Base-by-base conservation (phyloP, 2,329 filamentous ascomycete genomes). In the Emmonsiellopsis sp. region DNA sequence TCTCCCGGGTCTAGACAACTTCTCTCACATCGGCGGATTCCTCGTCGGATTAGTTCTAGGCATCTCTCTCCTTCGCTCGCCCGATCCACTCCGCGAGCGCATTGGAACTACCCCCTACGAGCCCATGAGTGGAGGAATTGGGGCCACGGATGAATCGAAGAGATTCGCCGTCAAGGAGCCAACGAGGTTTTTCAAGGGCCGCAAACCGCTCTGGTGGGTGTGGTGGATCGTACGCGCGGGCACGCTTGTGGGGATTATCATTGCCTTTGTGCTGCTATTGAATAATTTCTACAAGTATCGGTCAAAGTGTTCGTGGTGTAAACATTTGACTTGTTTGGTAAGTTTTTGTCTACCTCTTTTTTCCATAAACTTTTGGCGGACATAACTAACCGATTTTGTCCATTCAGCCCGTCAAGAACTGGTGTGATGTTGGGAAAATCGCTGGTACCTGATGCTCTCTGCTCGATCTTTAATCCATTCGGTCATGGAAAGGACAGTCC, bases 11-110 rank as follows among this genome's bases (percentile, higher is more conserved):
- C 73, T 98, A 46, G 93, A 98, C 75, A 98, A 98, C 70, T 98
- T 97, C 69, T 88, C 88, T 13, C 93, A 98, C 61, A 96, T 98
- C 57, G 93, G 93, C 52, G 93, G 93, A 2, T 96, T 97, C 68
- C 72, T 95, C 49, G 95, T 95, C 83, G 93, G 93, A 1, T 73
- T 98, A 6, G 86, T 85, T 0, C 80, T 96, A 1, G 93, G 93
- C 10, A 78, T 97, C 50, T 94, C 85, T 57, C 78, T 98, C 32
- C 76, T 98, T 56, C 90, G 92, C 65, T 96, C 91, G 3, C 93
- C 93, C 2, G 87, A 90, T 58, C 78, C 83, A 1, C 77, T 96
- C 17, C 83, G 90, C 36, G 78, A 84, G 55, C 83, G 86, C 44
- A 86, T 91, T 53, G 87, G 86, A 11, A 75, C 82, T 45, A 82